These are phyloP conservation scores for Neurospora sp. DNA, from an alignment of 495 filamentous ascomycete genomes.

Conservation along the genomic window DNA sequence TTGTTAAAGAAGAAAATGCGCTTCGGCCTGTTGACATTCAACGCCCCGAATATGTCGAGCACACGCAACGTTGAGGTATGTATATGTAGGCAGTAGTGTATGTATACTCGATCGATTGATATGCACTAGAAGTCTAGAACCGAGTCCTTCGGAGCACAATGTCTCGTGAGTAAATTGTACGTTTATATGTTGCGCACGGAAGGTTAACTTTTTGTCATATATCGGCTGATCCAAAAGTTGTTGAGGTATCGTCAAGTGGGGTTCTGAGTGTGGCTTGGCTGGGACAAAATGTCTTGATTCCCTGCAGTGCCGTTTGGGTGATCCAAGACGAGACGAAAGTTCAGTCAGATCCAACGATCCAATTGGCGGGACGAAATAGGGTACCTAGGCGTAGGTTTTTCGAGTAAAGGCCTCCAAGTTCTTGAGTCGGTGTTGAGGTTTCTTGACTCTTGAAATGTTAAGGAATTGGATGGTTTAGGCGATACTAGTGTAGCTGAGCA, in stretches of 20 bases:
- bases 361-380: background rate
- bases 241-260: background rate
- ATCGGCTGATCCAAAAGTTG: background rate
- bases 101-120: background rate
- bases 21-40: background rate
- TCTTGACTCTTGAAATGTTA: background rate
- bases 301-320: background rate
- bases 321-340: background rate
- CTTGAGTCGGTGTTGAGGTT: background rate
- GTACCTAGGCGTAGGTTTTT: background rate
- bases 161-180: background rate
- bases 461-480: background rate
- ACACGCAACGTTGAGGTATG: background rate
- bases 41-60: background rate
- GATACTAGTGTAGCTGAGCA: background rate
- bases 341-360: background rate
- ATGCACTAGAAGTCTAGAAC: background rate
- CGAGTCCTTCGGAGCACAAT: background rate
- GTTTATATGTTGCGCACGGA: background rate
- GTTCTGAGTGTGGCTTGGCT: background rate
- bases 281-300: background rate
- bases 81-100: background rate
- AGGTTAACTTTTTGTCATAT: background rate
- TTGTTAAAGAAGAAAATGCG: background rate
- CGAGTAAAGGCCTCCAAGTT: background rate